These are phyloP conservation scores for Amanita pseudoporphyria DNA, from an alignment of 768 basidiomycete genomes.

Conservation along the genomic window DNA sequence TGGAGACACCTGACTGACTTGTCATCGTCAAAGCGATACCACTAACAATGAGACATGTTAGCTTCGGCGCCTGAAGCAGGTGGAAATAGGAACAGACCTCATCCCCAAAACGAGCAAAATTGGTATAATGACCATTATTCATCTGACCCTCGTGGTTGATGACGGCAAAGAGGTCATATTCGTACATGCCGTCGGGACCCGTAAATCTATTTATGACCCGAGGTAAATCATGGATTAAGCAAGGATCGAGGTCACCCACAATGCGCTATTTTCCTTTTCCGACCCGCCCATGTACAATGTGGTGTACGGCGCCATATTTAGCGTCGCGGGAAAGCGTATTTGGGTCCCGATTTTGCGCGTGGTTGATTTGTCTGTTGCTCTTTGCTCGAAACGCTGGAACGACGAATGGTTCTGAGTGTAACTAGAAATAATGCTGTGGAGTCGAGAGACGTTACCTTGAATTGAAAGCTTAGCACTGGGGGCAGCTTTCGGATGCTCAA, in stretches of 20 bases:
- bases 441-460: conserved; percentile 53
- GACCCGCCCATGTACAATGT: conserved; percentile 45
- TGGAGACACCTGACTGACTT: conserved; percentile 41
- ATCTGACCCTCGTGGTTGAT: conserved; percentile 93
- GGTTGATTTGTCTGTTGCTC: conserved; percentile 59
- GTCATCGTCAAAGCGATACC: conserved; percentile 94
- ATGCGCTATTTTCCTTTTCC: conserved; percentile 32
- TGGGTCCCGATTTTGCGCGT: conserved; percentile 72
- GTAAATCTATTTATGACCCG: conserved; percentile 24
- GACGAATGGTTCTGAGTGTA: background rate
- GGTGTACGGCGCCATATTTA: conserved; percentile 88
- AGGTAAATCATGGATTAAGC: background rate
- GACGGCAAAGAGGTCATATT: conserved; percentile 88
- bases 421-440: background rate
- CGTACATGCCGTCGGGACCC: conserved; percentile 63
- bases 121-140: conserved; percentile 92
- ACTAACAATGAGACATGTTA: conserved; percentile 32
- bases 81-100: conserved; percentile 36
- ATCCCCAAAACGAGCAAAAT: conserved; percentile 75
- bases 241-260: conserved; percentile 17
- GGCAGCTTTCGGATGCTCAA: conserved; percentile 81
- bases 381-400: conserved; percentile 90
- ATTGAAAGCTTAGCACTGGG: conserved; percentile 86
- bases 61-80: background rate
- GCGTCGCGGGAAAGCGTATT: conserved; percentile 70